phyloP scores from a whole-genome alignment of 2,329 filamentous ascomycete genomes.

The Oidium heveae region DNA sequence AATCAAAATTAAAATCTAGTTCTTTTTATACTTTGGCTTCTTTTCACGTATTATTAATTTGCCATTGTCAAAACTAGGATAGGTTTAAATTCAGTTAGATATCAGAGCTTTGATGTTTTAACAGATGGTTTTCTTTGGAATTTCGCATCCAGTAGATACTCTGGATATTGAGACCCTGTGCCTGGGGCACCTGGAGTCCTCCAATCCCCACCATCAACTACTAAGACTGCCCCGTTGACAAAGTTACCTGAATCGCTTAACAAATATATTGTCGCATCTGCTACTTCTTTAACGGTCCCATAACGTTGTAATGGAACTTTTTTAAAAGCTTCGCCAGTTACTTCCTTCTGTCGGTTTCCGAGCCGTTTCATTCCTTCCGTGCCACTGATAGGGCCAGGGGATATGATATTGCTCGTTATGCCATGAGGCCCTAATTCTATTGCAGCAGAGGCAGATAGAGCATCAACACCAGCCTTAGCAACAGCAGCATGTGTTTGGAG shows the following conservation, averaged over 20 bases:
- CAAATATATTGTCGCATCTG: conserved; percentile 73
- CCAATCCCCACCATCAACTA: conserved; percentile 33
- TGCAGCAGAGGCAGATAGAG: conserved; percentile 52
- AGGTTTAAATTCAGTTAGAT: too few species aligned
- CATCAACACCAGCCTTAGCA: conserved; percentile 78
- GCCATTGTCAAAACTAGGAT: too few species aligned
- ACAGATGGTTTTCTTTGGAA: conserved; percentile 1
- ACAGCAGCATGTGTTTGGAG: conserved; percentile 76
- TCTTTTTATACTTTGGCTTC: too few species aligned
- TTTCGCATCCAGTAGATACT: conserved; percentile 10
- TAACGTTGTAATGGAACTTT: conserved; percentile 48
- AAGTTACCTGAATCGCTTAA: conserved; percentile 71
- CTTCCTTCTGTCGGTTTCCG: conserved; percentile 11
- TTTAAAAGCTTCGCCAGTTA: conserved; percentile 11
- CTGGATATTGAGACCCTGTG: conserved; percentile 8
- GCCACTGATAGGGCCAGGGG: conserved; percentile 51
- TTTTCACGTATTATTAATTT: too few species aligned
- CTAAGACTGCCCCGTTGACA: conserved; percentile 59
- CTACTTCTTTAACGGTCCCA: conserved; percentile 66
- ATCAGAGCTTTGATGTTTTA: background rate
- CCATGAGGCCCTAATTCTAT: conserved; percentile 80
- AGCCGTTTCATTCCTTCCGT: conserved; percentile 60
- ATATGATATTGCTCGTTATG: conserved; percentile 67
- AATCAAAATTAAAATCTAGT: too few species aligned
- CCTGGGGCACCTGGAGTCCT: conserved; percentile 5